Base-by-base conservation (phyloP, 495 filamentous ascomycete species). In the Annulohypoxylon bovei region DNA sequence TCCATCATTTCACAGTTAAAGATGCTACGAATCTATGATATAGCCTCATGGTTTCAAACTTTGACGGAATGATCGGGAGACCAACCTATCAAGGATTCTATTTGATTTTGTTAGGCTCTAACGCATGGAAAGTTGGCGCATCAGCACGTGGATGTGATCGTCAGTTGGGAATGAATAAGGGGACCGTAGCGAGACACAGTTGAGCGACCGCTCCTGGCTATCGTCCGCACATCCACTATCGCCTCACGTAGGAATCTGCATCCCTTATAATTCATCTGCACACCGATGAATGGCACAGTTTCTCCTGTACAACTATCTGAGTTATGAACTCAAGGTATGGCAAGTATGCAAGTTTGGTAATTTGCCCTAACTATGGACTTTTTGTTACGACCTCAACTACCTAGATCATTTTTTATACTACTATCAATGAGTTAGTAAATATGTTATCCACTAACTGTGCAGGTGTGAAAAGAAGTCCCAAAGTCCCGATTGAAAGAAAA, bases 201-300 rank as follows among this genome's bases (percentile, higher is more conserved):
- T 64, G 69, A 72, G 69, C 69, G 59, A 67, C 64, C 64, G 59
- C 69, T 72, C 69, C 69, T 67, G 59, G 47, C 46, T 60, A 52
- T 33, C 54, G 47, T 55, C 58, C 54, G 39, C 46, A 42, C 64
- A 33, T 67, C 59, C 46, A 54, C 42, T 12, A 71, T 63, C 44
- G 47, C 58, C 59, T 54, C 53, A 23, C 39, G 46, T 67, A 55
- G 53, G 59, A 54, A 47, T 33, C 23, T 50, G 59, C 59, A 64
- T 60, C 30, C 27, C 23, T 50, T 22, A 27, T 40, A 58, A 67
- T 67, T 67, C 59, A 22, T 50, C 44, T 25, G 6, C 23, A 64
- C 23, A 37, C 30, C 23, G 46, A 64, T 42, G 64, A 64, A 57
- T 40, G 2, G 37, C 52, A 56, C 54, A 60, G 37, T 33, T 54